Base-by-base conservation (phyloP, 495 filamentous ascomycete genomes). In the Lasiosphaeria miniovina region DNA sequence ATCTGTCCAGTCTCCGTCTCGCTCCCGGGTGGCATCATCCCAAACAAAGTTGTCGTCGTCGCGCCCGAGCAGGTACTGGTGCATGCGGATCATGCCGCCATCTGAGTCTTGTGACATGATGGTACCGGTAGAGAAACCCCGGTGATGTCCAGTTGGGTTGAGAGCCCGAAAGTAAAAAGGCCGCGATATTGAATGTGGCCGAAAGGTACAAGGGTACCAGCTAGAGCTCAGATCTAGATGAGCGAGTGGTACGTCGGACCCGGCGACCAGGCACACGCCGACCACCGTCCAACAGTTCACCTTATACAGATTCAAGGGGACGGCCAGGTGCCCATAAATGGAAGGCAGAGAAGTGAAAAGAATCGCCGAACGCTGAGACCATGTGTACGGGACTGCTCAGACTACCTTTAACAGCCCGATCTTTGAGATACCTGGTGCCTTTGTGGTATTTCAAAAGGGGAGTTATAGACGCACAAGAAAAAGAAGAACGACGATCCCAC, bases 21-120 rank as follows among this genome's bases (percentile, higher is more conserved):
- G 33, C 36, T 73, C 70, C 40, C 65, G 51, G 46, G 52, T 53
- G 0, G 14, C 46, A 3, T 64, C 61, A 45, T 69, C 66, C 70
- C 70, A 73, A n/a, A 51, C 41, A 24, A 73, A 73, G 45, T 62
- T 36, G 7, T 57, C 52, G 52, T 65, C 48, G 32, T 72, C 70
- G 10, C 52, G 53, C 7, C 10, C 15, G 52, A 31, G 49, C 4
- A 73, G 53, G 48, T 64, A 73, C 36, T 69, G 65, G 17, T 48
- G 38, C 32, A 72, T 38, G 40, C 63, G 51, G 41, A 69, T 65
- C 33, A 55, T 14, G 57, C 68, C 68, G 51, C 56, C 56, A 36
- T 57, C 55, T 8, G 64, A 67, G 10, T 61, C 49, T 41, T 53
- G 64, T 24, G 64, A 64, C 61, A 66, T 67, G 52, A 9, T 38